Conservation (phyloP, 352 stramenopile genomes). For the Pythium pyrilobum region DNA sequence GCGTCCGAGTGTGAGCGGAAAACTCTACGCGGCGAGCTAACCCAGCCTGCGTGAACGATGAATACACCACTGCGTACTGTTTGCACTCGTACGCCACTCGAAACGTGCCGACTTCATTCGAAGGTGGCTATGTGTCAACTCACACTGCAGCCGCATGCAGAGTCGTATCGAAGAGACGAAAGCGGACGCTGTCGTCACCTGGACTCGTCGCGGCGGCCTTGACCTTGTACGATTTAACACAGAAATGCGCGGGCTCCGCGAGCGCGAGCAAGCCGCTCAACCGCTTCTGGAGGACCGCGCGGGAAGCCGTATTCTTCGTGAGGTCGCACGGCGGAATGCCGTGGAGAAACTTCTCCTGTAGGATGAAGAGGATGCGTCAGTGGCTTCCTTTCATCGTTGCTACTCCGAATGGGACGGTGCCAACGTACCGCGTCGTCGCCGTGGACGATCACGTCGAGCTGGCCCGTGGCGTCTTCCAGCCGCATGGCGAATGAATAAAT, state of each 20-base stretch:
- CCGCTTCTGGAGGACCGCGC: conserved; percentile 41
- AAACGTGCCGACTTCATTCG: too few species aligned
- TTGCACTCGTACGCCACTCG: too few species aligned
- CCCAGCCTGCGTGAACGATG: too few species aligned
- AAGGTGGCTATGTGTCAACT: too few species aligned
- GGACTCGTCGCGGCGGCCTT: conserved; percentile 7
- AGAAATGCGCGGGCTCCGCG: conserved; percentile 38
- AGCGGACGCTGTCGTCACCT: conserved; percentile 33
- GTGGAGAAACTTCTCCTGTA: conserved; percentile 62
- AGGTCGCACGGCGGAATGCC: conserved; percentile 69
- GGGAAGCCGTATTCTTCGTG: conserved; percentile 41
- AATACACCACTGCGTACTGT: too few species aligned
- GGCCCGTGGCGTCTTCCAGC: conserved; percentile 40
- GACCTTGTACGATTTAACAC: conserved; percentile 63
- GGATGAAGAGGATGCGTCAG: neutral
- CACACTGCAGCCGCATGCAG: conserved; percentile 19
- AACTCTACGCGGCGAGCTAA: too few species aligned
- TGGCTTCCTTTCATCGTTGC: neutral
- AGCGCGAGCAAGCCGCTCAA: conserved; percentile 28
- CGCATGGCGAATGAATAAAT: conserved; percentile 67
- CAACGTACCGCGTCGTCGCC: conserved; percentile 56
- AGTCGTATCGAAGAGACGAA: conserved; percentile 64
- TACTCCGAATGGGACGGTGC: neutral
- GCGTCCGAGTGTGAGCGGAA: conserved; percentile 3
- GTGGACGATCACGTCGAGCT: conserved; percentile 63